Evolutionary conservation across 768 basidiomycete genomes (phyloP), one percentile per base, ranked within the genome.

Genomic region (Rhodotorula diobovata): DNA sequence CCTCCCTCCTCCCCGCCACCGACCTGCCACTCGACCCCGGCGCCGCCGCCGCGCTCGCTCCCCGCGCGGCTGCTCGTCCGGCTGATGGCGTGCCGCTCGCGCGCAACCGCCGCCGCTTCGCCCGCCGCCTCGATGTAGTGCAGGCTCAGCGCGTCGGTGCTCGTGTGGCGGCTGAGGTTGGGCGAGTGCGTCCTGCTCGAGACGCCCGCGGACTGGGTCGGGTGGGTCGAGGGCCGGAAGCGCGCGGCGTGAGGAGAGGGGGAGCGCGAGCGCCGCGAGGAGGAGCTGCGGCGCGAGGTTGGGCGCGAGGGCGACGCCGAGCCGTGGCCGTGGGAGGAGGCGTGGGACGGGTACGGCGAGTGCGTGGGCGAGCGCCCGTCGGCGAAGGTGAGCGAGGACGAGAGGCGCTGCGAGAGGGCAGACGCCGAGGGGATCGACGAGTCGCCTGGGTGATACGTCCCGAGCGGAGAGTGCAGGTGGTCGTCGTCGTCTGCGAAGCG

Each of bases 111-210:
- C 25, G 48, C 48, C 25, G 48, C 48, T 28, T 45, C 43, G 28
- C 63, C 72, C 41, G 41, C 41, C 41, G 41, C 41, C 39, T 74
- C 66, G 60, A 74, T 74, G 45, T 66, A 74, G 55, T 74, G 73
- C 28, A 74, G 43, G 32, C 35, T 41, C 34, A 74, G 63, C 34
- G 70, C 73, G 56, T 74, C 73, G 11, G 63, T 66, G 28, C 55
- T 59, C 25, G 69, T 63, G 39, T 68, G 63, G 3, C 73, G 53
- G 21, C 60, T 63, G 20, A 74, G 35, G 61, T 65, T 67, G 7
- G 73, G 73, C 5, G 63, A 66, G 57, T 74, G 73, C 8, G 60
- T 55, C 15, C 73, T 46, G 23, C 70, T 53, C n/a, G 51, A n/a
- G 51, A 7, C 48, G 23, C 11, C 48, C 11, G 48, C 53, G 18